Percentiles rank a stretch among this genome's conserved stretches.
Conservation (phyloP, 805 yeast genomes). For the Candida sphagnicola region DNA sequence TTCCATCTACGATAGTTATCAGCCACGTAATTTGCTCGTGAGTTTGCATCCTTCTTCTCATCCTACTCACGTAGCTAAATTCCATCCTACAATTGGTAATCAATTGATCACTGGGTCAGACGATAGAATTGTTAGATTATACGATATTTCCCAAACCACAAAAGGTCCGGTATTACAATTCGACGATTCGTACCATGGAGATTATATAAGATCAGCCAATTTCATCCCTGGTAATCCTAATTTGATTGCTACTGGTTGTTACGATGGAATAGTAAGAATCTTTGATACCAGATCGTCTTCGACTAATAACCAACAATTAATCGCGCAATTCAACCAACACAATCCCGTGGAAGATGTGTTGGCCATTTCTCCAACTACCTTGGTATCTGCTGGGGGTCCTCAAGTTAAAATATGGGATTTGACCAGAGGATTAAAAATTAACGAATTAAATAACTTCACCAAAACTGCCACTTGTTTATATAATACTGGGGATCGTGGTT, state of each 20-base stretch:
- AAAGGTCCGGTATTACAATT: constrained; percentile 69
- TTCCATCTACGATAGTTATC: constrained; percentile 81
- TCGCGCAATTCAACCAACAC: constrained; percentile 63
- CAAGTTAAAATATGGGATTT: constrained; percentile 89
- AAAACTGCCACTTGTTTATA: constrained; percentile 88
- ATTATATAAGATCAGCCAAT: constrained; percentile 79
- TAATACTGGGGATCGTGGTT: constrained; percentile 68
- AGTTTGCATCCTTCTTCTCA: constrained; percentile 79
- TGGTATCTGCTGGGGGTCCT: constrained; percentile 79
- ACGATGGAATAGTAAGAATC: constrained; percentile 81
- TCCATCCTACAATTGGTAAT: constrained; percentile 74
- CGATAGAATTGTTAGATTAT: constrained; percentile 80
- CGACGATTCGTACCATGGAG: constrained; percentile 63
- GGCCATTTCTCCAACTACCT: constrained; percentile 68
- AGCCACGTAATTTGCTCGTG: constrained; percentile 74
- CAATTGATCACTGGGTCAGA: constrained; percentile 85
- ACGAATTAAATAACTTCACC: constrained; percentile 80
- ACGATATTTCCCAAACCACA: constrained; percentile 75
- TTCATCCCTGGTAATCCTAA: constrained; percentile 75
- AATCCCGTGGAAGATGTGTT: constrained; percentile 81
- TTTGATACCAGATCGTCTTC: constrained; percentile 67
- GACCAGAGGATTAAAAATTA: constrained; percentile 66
- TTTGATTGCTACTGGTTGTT: constrained; percentile 87
- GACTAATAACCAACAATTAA: constrained; percentile 39
- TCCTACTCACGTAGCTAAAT: constrained; percentile 91